phyloP scores from a whole-genome alignment of 176 grass and related monocot species.

The Raddia distichophylla region DNA sequence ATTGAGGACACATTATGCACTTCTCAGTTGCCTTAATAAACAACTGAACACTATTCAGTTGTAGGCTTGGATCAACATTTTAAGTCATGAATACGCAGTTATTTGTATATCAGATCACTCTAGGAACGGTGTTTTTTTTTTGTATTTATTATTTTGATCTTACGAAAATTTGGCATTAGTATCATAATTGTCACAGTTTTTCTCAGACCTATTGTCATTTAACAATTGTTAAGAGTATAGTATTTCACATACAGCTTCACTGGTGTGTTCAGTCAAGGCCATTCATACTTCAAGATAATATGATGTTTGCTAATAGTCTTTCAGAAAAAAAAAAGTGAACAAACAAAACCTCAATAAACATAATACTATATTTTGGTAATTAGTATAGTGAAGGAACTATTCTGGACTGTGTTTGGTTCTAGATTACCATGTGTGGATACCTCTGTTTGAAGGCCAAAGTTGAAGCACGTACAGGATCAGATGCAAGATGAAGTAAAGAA shows the following conservation, averaged over 20 bases:
- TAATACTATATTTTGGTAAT: neutral
- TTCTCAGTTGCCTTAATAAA: neutral
- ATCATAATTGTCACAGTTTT: neutral
- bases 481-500: slow-evolving; percentile 83
- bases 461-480: slow-evolving; percentile 68
- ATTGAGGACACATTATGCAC: neutral
- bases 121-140: neutral
- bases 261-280: neutral
- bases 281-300: neutral
- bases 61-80: neutral
- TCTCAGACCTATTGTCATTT: neutral
- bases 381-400: neutral
- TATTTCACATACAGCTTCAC: neutral
- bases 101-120: neutral
- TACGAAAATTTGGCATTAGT: neutral
- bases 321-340: neutral
- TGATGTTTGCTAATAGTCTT: neutral
- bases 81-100: neutral
- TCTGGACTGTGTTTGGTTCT: neutral
- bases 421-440: neutral
- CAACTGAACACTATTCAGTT: neutral
- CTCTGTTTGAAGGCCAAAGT: slow-evolving; percentile 59
- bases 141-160: neutral
- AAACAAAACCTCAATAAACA: neutral
- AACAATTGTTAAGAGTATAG: neutral